Evolutionary conservation across 495 filamentous ascomycete genomes (phyloP), one percentile per base, ranked within the genome.

Genomic region (Hypoxylon intermedium): DNA sequence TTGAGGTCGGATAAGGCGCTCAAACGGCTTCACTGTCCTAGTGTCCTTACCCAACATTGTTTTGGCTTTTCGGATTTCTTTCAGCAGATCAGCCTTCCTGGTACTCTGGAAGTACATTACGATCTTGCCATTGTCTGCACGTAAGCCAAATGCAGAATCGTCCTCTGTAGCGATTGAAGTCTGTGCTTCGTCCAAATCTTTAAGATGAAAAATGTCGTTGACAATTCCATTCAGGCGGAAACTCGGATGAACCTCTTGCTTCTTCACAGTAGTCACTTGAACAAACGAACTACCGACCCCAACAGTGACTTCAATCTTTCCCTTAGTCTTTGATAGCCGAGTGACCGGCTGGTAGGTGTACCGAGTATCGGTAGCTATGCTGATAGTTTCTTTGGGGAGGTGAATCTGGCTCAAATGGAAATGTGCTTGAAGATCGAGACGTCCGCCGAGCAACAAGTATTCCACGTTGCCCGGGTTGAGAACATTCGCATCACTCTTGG

Each of bases 41-140:
- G 79, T 78, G 52, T 87, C 85, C 65, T 85, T 87, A 18, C 79
- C 78, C 49, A 84, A 77, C 53, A 85, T 86, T 6, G 77, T 72
- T 64, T 87, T 87, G 23, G 82, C 83, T 21, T 69, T 72, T 30
- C 85, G 79, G 30, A 87, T 82, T 2, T 80, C 81, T 70, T 84
- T 82, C 3, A 87, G 72, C 9, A 87, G 78, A 53, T 87, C 84
- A 7, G 72, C 67, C 68, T 84, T 87, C 70, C 79, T 81, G 2
- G 82, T 75, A 49, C 84, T 86, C 13, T 82, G 83, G 64, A 87
- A 88, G 67, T 83, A 87, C 82, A 87, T 85, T 48, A 84, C 79
- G 36, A 85, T 83, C 71, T 84, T 87, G 58, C 85, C 85, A 58
- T 84, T 85, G 54, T 87, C 85, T 1, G 84, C 85, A 44, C 84